Base-by-base conservation (phyloP, 495 filamentous ascomycete genomes). In the Trichoderma gamsii region DNA sequence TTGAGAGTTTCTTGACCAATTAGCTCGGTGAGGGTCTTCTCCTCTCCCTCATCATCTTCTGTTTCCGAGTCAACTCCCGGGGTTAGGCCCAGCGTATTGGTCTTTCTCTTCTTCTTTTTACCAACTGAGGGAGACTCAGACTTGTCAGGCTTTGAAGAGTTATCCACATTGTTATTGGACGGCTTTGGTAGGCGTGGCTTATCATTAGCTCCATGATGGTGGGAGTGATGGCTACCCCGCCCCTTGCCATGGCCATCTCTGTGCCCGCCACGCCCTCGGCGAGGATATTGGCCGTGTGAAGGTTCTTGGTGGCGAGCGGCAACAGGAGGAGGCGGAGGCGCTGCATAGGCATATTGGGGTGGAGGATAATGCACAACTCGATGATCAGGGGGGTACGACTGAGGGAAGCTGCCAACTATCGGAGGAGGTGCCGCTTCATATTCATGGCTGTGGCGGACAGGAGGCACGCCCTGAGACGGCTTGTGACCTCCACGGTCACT, bases 51-150 rank as follows among this genome's bases (percentile, higher is more conserved):
- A 1, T 86, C 87, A 71, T 91, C 89, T 67, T 90, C 86, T 35
- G 87, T 85, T 56, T 88, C 88, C 13, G 87, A 86, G 51, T 89
- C 87, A n/a, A 83, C 83, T 46, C 86, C 87, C 15, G 90, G 92
- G 2, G 90, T 93, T 66, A 97, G 76, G 23, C 92, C 92, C 11
- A 97, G 85, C 41, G 89, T 88, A 64, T 95, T 93, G 56, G 88
- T 87, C 73, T 87, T 88, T 63, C 89, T 80, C 81, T 90, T 90
- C 81, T 90, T 91, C 75, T 93, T 94, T 78, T 89, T 90, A 29
- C 76, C 77, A 0, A 79, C 78, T 51, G 86, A 85, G 70, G 56
- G 56, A 32, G 56, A 61, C 11, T 61, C 56, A 25, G 56, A 25
- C 25, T 76, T 75, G 16, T 74, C 73, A 32, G 76, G 70, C 35